Percentiles rank a stretch among this genome's conserved stretches.
Evolutionary conservation across 345 rosid genomes (phyloP).

Genomic region (Lenwebbia sp.): DNA sequence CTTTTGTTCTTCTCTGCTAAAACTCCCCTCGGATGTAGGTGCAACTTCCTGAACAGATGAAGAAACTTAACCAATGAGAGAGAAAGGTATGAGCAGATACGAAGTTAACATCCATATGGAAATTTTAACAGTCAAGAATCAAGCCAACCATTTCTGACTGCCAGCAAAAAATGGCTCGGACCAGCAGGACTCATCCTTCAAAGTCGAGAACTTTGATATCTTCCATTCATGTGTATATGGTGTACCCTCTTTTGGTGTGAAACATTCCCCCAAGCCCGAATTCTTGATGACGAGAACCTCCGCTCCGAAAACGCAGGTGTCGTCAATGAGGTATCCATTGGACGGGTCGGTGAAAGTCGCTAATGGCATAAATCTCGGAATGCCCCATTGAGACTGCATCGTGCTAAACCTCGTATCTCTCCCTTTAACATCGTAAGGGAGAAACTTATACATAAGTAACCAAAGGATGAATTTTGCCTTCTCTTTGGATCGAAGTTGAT

Average conservation of each 20-base stretch:
- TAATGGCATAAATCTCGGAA: background rate
- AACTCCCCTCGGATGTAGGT: background rate
- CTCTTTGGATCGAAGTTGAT: background rate
- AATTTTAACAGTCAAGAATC: background rate
- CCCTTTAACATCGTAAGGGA: background rate
- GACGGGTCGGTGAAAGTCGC: background rate
- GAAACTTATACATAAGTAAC: background rate
- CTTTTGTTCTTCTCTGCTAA: background rate
- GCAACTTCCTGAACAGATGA: background rate
- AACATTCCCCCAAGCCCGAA: background rate
- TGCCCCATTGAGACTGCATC: background rate
- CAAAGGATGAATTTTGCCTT: background rate
- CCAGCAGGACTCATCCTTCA: background rate
- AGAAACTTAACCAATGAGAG: background rate
- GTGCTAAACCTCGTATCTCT: background rate
- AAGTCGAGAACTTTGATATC: background rate
- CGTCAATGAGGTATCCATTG: conserved; percentile 1
- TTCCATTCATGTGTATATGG: background rate
- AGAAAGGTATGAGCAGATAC: background rate
- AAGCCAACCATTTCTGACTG: background rate
- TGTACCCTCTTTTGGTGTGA: background rate
- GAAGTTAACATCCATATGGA: background rate
- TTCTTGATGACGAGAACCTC: background rate
- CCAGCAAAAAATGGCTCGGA: background rate
- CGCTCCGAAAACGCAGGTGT: conserved; percentile 1